Evolutionary conservation across 495 filamentous ascomycete genomes (phyloP), one percentile per base, ranked within the genome.

Genomic region (Trichoderma orchidacearum): DNA sequence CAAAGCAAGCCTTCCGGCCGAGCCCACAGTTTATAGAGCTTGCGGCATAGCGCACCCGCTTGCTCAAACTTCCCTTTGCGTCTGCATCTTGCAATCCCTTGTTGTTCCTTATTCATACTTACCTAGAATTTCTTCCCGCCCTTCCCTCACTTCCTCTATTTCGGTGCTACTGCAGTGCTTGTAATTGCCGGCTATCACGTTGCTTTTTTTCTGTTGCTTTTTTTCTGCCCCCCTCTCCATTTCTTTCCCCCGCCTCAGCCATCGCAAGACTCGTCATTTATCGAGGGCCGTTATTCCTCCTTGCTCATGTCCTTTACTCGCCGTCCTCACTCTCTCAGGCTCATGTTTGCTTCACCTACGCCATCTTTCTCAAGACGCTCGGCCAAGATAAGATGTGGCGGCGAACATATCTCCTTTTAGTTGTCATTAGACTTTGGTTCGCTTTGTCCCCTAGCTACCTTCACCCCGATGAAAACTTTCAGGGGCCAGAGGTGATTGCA

Each of bases 391-490:
- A 55, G 23, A 96, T 96, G 93, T 95, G 89, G 91, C 80, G 90
- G 75, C 83, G 90, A 72, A 81, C 83, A 54, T 95, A 96, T 70
- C 73, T 97, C 61, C 70, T 95, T 35, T 75, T 98, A 57, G 69
- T 95, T 57, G 70, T 89, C 59, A 85, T 96, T 61, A 86, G 94
- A 64, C 78, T 96, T 59, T 97, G 94, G 76, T 94, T 96, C 63
- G 91, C 93, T 45, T 76, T 96, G 30, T 90, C 85, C 51, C 88
- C 93, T 48, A 96, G 92, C 74, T 98, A 98, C 70, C 81, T 98
- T 30, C 93, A 98, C 69, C 93, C 93, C 3, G 93, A 98, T 72
- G 93, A 98, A 76, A 89, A 96, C 71, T 98, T 98, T 66, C 93
- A 98, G 66, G 93, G 93, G 18, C 93, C 92, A 9, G 93, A 98